Evolutionary conservation across 2,329 filamentous ascomycete genomes (phyloP), one percentile per base, ranked within the genome.

Genomic region (Aureobasidium musti): DNA sequence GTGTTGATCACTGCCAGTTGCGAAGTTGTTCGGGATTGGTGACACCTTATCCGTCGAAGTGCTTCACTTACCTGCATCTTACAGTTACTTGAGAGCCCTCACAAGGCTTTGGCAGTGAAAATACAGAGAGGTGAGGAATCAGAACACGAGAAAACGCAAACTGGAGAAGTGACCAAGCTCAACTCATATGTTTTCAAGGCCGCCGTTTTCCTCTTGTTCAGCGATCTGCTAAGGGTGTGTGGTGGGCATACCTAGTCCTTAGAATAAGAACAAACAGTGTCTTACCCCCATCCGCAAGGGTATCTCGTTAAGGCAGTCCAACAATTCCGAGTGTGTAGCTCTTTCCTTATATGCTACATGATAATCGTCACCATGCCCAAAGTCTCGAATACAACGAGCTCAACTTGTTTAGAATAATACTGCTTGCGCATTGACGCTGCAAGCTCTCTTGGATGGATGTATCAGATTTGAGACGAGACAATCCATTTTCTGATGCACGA

Each of bases 161-260:
- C 10, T 30, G 49, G 3, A 52, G 23, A 33, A 28, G 33, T 7
- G 33, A 50, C 7, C 6, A 33, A 52, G 35, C 19, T 33, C 28
- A 49, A 63, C 60, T 63, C 39, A 63, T 45, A 33, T 43, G 21
- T n/a, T 43, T 6, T 7, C n/a, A 21, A 6, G 39, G n/a, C 3
- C 17, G 17, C 10, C 10, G 1, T 21, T 26, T 14, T 39, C 5
- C 17, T 2, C 30, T 30, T 35, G 30, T 33, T 26, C 14, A 66
- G 37, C 61, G 61, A 68, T 56, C 67, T 63, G n/a, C 8, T 35
- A 2, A 17, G 5, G 3, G 41, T 21, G 41, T 21, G n/a, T n/a
- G 5, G 41, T 45, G 41, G 17, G 8, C n/a, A 21, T 5, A n/a
- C n/a, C n/a, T n/a, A 7, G 41, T n/a, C 19, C 41, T 45, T 45